Evolutionary conservation across 352 stramenopile genomes (phyloP).

Genomic region (Pythium rishiriense): DNA sequence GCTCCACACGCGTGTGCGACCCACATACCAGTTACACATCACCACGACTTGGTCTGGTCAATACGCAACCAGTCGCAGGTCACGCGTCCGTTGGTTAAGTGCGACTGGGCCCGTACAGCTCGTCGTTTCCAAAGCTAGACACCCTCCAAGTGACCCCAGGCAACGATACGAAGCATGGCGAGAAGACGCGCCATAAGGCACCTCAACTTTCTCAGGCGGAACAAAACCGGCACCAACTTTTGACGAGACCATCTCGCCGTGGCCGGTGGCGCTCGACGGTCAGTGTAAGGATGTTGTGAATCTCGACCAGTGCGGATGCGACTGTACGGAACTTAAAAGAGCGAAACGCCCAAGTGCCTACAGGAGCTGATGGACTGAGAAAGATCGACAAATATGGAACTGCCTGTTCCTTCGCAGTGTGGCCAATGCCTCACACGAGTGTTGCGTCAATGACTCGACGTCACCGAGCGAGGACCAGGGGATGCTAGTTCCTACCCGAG

Average conservation of each 20-base stretch:
- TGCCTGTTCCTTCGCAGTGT: constrained; percentile 29
- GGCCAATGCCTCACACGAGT: constrained; percentile 30
- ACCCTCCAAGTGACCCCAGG: constrained; percentile 28
- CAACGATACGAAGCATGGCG: constrained; percentile 21
- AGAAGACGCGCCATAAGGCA: constrained; percentile 30
- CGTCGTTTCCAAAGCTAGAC: constrained; percentile 31
- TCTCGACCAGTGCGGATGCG: constrained; percentile 28
- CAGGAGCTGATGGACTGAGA: constrained; percentile 36
- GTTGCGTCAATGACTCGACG: constrained; percentile 33
- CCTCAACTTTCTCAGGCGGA: constrained; percentile 34
- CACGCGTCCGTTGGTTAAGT: constrained; percentile 29
- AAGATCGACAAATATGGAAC: constrained; percentile 35
- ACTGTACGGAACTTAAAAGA: constrained; percentile 36
- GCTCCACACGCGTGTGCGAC: constrained; percentile 34
- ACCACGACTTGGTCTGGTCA: not conserved
- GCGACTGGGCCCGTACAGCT: constrained; percentile 25
- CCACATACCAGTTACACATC: constrained; percentile 16
- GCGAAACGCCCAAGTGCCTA: constrained; percentile 38
- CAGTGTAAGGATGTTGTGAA: constrained; percentile 33
- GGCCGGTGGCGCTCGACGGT: constrained; percentile 31
- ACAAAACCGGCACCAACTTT: constrained; percentile 22
- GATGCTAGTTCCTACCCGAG: constrained; percentile 39
- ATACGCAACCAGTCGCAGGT: constrained; percentile 32
- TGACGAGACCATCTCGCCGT: constrained; percentile 38
- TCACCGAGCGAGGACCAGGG: not conserved